Percentiles rank a stretch among this genome's conserved stretches.
phyloP scores from a whole-genome alignment of 2,329 filamentous ascomycete genomes.

The Penicillium italicum region DNA sequence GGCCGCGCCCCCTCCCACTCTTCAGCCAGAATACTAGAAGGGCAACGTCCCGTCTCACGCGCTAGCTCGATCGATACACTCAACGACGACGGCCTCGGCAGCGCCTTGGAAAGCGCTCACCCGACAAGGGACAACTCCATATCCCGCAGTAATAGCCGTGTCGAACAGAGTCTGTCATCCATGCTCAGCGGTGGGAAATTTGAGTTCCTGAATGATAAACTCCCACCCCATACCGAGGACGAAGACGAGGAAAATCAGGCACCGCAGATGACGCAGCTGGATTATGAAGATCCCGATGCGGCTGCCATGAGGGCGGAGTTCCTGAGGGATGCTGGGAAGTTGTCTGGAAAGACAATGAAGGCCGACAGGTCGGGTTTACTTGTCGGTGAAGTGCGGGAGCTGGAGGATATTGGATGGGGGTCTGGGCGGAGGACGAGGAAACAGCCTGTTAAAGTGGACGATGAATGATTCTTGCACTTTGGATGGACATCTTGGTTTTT shows the following conservation, averaged over 20 bases:
- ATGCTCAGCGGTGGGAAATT: conserved; percentile 32
- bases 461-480: conserved; percentile 13
- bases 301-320: conserved; percentile 56
- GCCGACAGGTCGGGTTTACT: conserved; percentile 17
- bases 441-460: conserved; percentile 22
- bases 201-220: conserved; percentile 28
- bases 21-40: conserved; percentile 29
- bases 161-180: conserved; percentile 32
- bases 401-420: conserved; percentile 35
- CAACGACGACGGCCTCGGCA: conserved; percentile 44
- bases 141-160: conserved; percentile 26
- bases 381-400: conserved; percentile 32
- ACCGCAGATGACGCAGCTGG: conserved; percentile 46
- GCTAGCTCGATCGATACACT: conserved; percentile 51
- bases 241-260: conserved; percentile 35
- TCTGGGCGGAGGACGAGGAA: conserved; percentile 37
- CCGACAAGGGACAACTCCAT: conserved; percentile 21
- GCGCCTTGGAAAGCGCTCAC: conserved; percentile 30
- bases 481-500: neutral
- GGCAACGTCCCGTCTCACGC: conserved; percentile 33
- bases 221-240: conserved; percentile 19
- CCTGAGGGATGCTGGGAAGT: conserved; percentile 44
- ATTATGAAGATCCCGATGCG: conserved; percentile 51
- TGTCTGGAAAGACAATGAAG: conserved; percentile 35
- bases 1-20: conserved; percentile 43